Base-by-base conservation (phyloP, 192 early-diverging fungal genomes). In the Mortierella antarctica region DNA sequence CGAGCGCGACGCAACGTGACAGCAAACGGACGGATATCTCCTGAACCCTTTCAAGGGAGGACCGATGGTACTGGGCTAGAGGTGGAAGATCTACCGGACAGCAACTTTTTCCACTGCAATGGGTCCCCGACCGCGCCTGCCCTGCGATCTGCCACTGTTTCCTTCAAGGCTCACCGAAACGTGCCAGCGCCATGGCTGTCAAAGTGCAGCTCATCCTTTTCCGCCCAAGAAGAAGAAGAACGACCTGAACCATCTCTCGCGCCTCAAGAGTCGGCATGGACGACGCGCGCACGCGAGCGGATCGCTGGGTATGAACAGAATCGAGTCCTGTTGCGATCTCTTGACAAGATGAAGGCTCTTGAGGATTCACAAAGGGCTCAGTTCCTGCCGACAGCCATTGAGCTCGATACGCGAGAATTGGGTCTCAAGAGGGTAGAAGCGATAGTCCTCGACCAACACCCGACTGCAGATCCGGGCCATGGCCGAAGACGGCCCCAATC, bases 101-200 rank as follows among this genome's bases (percentile, higher is more conserved):
- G 21, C n/a, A 74, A 74, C 15, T 74, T 67, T 20, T 74, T 74
- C 21, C 73, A 74, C 40, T 74, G 73, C 51, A 49, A 62, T 20
- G 42, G 48, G 12, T 67, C 65, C 0, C 31, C 18, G 5, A 12
- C 20, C 18, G 9, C 50, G 0, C 73, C 73, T 4, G 21, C 20
- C 13, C n/a, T 74, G 11, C 8, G 39, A 20, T 74, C 73, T 18
- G 73, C 73, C 1, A 74, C 48, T 3, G 52, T 74, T 17, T 67
- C 73, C 15, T 74, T 74, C 65, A 67, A 74, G 51, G 73, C 73
- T 11, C 64, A 67, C 55, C 59, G 73, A 21, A 74, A 74, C 52
- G 23, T 47, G 46, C 57, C 65, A 12, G 73, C 65, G 5, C 65
- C 57, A 8, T 74, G 73, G 73, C 18, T 12, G 15, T 31, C 53